Evolutionary conservation across 305 asterid species (phyloP), one percentile per base, ranked within the genome.

Genomic region (Fraxinus floribunda): DNA sequence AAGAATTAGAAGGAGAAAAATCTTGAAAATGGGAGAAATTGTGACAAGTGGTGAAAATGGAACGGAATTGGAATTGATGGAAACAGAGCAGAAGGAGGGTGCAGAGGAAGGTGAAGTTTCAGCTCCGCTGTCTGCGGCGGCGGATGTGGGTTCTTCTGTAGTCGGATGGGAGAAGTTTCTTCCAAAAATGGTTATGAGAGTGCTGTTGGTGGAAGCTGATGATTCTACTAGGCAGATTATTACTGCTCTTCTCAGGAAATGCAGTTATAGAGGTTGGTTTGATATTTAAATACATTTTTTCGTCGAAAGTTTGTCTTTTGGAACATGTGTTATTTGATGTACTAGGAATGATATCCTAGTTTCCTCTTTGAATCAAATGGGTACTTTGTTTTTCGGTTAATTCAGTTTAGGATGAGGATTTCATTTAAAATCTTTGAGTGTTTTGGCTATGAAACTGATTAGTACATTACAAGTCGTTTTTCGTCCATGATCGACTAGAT

Each of bases 191-290:
- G 91, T 79, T 83, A 82, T 95, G 75, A 91, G 97, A 78, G 97
- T 95, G 78, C 88, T 95, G 85, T 81, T 95, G 60, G 98, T 95
- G 4, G 99, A 95, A 88, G 89, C 97, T 34, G 99, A 95, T 84
- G 97, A 93, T 83, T 95, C 98, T 7, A 95, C 99, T 8, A 80
- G 98, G 86, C 98, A 95, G 87, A 94, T 95, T 86, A 94, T 95
- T 68, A 83, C 98, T 66, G 97, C 97, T 26, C 97, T 95, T 84
- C 96, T 95, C 86, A 90, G 98, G 83, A 95, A 92, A 95, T 95
- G 99, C 90, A 90, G 92, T 84, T 95, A 93, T 85, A 92, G 64
- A 94, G 99, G 99, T 95, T 82, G 2, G 89, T 82, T 68, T 81
- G 76, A 52, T 30, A 26, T 41, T 76, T 66, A 26, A 26, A 26